phyloP scores from a whole-genome alignment of 805 yeast species.

The Hanseniaspora thailandica region DNA sequence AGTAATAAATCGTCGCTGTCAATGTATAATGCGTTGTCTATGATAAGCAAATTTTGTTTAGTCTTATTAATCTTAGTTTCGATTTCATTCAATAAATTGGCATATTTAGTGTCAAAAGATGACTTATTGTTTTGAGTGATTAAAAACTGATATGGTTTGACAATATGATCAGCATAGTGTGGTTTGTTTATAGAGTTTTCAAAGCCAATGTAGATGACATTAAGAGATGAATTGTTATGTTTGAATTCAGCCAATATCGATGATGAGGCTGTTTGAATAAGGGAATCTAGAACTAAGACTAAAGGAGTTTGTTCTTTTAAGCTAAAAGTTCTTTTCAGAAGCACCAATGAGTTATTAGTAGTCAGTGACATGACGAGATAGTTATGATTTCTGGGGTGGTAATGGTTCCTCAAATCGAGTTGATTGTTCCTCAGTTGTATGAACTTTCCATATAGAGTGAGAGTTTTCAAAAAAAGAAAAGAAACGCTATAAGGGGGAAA shows the following conservation, averaged over 20 bases:
- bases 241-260: conserved; percentile 47
- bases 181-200: conserved; percentile 49
- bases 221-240: conserved; percentile 33
- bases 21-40: conserved; percentile 13
- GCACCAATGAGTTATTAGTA: conserved; percentile 37
- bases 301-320: conserved; percentile 69
- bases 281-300: conserved; percentile 53
- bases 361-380: conserved; percentile 26
- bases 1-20: conserved; percentile 1
- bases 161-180: conserved; percentile 35
- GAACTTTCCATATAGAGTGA: too few species aligned
- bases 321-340: conserved; percentile 54
- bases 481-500: too few species aligned
- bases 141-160: conserved; percentile 33
- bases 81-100: conserved; percentile 16
- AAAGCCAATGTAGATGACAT: conserved; percentile 38
- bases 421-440: too few species aligned
- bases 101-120: conserved; percentile 1
- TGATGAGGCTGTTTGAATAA: conserved; percentile 52
- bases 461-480: too few species aligned
- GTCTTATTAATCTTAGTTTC: conserved; percentile 14
- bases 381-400: too few species aligned
- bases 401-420: too few species aligned
- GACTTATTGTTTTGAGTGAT: conserved; percentile 13
- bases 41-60: conserved; percentile 7